phyloP scores from a whole-genome alignment of 2,329 filamentous ascomycete genomes.

The Aureobasidium sp. region DNA sequence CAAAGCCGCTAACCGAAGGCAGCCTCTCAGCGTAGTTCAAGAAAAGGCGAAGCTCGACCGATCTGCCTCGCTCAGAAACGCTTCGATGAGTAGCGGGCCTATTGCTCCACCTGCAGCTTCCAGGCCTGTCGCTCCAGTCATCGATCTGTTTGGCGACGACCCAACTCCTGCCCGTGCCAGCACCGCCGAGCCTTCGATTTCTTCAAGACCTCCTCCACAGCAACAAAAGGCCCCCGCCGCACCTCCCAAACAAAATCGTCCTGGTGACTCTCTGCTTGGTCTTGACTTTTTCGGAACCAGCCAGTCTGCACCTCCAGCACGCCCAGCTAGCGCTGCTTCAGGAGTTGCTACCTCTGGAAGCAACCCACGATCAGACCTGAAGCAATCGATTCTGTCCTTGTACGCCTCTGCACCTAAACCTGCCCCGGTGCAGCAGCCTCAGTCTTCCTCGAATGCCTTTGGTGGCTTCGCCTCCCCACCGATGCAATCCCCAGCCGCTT shows the following conservation, averaged over 20 bases:
- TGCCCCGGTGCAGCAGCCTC: conserved; percentile 49
- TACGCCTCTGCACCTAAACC: conserved; percentile 80
- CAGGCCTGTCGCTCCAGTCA: conserved; percentile 33
- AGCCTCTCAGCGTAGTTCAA: conserved; percentile 61
- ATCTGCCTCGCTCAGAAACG: conserved; percentile 47
- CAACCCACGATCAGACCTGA: conserved; percentile 82
- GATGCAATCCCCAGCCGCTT: conserved; percentile 34
- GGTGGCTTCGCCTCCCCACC: conserved; percentile 58
- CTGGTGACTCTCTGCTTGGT: conserved; percentile 78
- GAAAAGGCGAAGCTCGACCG: conserved; percentile 63
- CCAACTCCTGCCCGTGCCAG: conserved; percentile 60
- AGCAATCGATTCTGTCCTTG: conserved; percentile 93
- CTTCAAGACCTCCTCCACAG: conserved; percentile 48
- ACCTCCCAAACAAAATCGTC: conserved; percentile 56
- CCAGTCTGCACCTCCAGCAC: conserved; percentile 59
- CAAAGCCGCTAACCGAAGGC: not conserved
- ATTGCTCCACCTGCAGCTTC: conserved; percentile 13
- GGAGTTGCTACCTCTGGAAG: conserved; percentile 49
- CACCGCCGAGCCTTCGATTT: conserved; percentile 66
- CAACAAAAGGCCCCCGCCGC: conserved; percentile 24
- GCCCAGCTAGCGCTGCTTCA: conserved; percentile 74
- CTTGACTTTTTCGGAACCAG: conserved; percentile 82
- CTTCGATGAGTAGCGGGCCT: conserved; percentile 18
- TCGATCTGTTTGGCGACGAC: conserved; percentile 79
- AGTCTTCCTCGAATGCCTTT: conserved; percentile 46